A percentile compares a stretch with the other conserved stretches of the same genome.
phyloP scores from a whole-genome alignment of 164 flowering plant species.

The Magnolia sinica region DNA sequence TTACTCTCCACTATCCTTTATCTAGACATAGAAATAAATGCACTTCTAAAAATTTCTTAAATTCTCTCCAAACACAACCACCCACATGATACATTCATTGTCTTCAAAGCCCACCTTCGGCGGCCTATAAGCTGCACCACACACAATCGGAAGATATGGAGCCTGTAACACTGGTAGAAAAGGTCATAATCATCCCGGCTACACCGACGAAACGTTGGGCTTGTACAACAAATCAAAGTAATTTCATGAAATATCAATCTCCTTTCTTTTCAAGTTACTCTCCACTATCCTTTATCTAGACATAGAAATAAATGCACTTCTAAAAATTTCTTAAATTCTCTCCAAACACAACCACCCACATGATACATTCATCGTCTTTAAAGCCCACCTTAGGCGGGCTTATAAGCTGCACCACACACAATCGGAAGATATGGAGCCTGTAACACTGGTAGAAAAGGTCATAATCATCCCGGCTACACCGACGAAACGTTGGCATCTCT shows the following conservation, averaged over 20 bases:
- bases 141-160: background rate
- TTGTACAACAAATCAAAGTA: no score
- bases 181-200: slow-evolving; percentile 1
- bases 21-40: background rate
- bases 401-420: background rate
- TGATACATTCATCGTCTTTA: background rate
- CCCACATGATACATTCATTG: background rate
- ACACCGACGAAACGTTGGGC: slow-evolving; percentile 3
- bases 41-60: background rate
- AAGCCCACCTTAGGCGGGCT: background rate
- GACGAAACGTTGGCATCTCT: slow-evolving; percentile 14
- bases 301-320: background rate
- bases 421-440: background rate
- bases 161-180: background rate
- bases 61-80: background rate
- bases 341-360: background rate
- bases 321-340: background rate
- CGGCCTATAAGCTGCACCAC: background rate
- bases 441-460: background rate
- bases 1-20: no score
- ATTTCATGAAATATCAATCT: no score
- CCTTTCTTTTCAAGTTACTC: no score
- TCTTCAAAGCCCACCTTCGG: background rate
- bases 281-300: no score
- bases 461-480: slow-evolving; percentile 6